Base-by-base conservation (phyloP, 2,329 filamentous ascomycete species). In the Lecanicillium sp. region DNA sequence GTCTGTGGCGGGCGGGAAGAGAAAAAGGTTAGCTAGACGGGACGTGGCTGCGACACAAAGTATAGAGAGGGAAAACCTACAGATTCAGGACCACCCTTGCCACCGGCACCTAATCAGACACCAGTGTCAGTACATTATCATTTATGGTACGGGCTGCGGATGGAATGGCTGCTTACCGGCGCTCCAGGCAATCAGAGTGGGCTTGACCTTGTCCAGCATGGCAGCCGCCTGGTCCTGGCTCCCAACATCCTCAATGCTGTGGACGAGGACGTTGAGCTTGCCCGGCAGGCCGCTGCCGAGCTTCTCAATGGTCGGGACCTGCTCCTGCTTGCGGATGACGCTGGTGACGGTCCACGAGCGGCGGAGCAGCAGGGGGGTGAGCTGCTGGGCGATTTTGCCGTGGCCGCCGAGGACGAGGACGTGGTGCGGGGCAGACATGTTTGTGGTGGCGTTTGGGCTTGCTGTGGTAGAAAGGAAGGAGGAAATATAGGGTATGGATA, bases 341-440 rank as follows among this genome's bases (percentile, higher is more conserved):
- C 81, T 86, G 43, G 83, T 88, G 39, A 94, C 82, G 47, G 76
- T 77, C 82, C 85, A 90, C 25, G 76, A 77, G 47, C 80, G 77
- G 36, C 78, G 69, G 30, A 92, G 76, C 7, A 94, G 77, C 43
- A 89, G 71, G 2, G 83, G 84, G 8, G 86, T 92, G 29, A 92
- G 72, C 31, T 81, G 64, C 42, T 85, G 77, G 48, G 85, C 76
- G 43, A 92, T 62, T 57, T 88, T 87, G 64, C 87, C 87, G 65
- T 89, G 85, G 52, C 86, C 87, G 53, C 86, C 86, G 46, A 92
- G 75, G 48, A 92, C 62, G 44, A 89, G 78, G 43, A 89, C 77
- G 54, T 76, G 68, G 30, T 56, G 57, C 29, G 60, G 50, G 9
- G 46, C 19, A 33, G 54, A 34, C 59, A 62, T 61, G 30, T 4